Evolutionary conservation across 2,329 filamentous ascomycete genomes (phyloP).

Genomic region (Gaeumannomyces tritici): DNA sequence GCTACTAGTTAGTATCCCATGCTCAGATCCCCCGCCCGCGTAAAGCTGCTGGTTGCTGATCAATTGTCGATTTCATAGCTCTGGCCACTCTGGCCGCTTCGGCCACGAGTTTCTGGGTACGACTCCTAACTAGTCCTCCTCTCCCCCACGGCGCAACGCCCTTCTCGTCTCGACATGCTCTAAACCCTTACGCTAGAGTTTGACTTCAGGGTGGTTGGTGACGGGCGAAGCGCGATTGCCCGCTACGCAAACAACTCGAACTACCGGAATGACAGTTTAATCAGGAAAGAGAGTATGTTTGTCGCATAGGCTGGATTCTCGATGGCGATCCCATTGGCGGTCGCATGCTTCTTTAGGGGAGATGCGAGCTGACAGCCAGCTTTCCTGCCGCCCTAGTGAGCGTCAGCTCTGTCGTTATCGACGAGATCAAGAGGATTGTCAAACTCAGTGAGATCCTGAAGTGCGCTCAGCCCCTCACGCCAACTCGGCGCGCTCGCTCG

Average conservation of each 20-base stretch:
- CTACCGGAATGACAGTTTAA: constrained; percentile 96
- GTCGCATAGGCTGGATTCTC: constrained; percentile 6
- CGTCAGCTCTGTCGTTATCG: constrained; percentile 79
- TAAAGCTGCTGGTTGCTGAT: constrained; percentile 1
- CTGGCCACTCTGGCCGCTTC: constrained; percentile 92
- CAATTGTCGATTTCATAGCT: constrained; percentile 44
- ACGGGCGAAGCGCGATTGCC: constrained; percentile 86
- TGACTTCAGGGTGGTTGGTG: constrained; percentile 85
- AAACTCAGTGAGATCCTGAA: constrained; percentile 97
- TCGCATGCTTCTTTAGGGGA: neutral
- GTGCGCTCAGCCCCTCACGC: constrained; percentile 36
- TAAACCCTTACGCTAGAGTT: constrained; percentile 56
- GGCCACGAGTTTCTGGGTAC: constrained; percentile 95
- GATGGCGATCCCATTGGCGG: neutral
- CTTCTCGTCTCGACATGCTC: constrained; percentile 8
- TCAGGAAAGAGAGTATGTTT: constrained; percentile 95
- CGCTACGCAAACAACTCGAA: constrained; percentile 99
- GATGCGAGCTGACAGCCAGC: constrained; percentile 3
- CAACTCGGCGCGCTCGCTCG: no score
- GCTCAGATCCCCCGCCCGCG: neutral
- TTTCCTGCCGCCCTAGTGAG: constrained; percentile 57
- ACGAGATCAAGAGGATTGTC: constrained; percentile 95
- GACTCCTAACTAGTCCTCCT: constrained; percentile 10
- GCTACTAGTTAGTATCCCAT: constrained; percentile 73
- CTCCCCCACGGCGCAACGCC: no score